phyloP scores from a whole-genome alignment of 2,329 filamentous ascomycete species.

The Orbilia oligospora region DNA sequence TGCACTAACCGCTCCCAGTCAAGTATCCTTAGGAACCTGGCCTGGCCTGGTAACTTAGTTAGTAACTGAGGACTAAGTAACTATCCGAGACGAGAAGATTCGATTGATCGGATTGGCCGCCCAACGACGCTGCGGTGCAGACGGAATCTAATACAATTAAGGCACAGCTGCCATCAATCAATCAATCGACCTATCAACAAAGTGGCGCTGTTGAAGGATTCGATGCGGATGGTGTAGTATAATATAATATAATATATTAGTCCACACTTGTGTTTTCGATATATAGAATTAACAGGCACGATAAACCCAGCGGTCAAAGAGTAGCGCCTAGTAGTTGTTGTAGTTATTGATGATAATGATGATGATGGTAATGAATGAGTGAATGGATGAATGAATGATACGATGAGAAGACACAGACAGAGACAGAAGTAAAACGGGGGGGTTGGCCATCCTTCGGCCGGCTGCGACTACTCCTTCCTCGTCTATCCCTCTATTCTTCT shows the following conservation, averaged over 20 bases:
- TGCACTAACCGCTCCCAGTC: neutral
- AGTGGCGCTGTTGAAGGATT: conserved; percentile 2
- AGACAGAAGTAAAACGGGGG: conserved; percentile 18
- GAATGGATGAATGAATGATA: too few species aligned
- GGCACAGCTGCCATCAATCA: neutral
- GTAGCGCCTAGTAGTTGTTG: too few species aligned
- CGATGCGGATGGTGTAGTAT: neutral
- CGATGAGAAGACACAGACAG: neutral
- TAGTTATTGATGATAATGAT: neutral
- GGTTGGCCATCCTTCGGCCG: conserved; percentile 26
- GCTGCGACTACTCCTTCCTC: conserved; percentile 27
- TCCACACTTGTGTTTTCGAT: too few species aligned
- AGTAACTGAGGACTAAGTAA: too few species aligned
- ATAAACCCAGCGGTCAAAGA: too few species aligned
- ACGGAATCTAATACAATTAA: neutral
- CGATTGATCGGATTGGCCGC: neutral
- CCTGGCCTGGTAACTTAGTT: too few species aligned
- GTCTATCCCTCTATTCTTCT: neutral
- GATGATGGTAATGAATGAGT: neutral
- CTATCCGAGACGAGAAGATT: conserved; percentile 17
- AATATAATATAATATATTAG: too few species aligned
- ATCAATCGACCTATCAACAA: neutral
- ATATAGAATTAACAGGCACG: neutral
- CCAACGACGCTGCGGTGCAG: too few species aligned
- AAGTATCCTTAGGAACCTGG: conserved; percentile 8